These are phyloP conservation scores for Phytophthora pisi DNA, from an alignment of 352 stramenopile species.

Conservation along the genomic window DNA sequence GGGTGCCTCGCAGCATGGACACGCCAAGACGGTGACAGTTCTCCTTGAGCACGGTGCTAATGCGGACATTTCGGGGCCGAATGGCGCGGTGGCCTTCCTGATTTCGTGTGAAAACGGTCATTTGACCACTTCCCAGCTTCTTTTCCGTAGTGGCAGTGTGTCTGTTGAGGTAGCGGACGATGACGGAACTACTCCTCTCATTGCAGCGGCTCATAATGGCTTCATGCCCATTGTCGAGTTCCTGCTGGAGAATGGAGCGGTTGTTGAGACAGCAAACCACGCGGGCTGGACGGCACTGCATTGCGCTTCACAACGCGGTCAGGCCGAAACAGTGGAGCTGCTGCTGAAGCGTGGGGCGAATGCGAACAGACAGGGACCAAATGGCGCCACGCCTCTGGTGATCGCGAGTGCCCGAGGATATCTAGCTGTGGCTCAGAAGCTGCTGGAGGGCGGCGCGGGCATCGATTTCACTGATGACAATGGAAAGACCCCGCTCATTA, in stretches of 20 bases:
- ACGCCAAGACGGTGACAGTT: neutral
- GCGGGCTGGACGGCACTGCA: constrained; percentile 1
- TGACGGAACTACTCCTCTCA: constrained; percentile 7
- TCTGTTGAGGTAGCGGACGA: neutral
- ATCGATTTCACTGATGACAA: neutral
- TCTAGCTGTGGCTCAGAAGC: neutral
- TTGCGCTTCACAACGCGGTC: neutral
- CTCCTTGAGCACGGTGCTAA: neutral
- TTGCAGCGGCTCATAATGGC: neutral
- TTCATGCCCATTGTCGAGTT: neutral
- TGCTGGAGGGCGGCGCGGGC: neutral
- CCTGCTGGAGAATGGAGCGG: constrained; percentile 8
- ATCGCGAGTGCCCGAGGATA: neutral
- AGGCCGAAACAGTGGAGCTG: neutral
- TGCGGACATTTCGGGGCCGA: neutral
- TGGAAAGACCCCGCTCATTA: neutral
- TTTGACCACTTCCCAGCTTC: neutral
- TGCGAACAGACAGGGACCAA: neutral
- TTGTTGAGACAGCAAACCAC: constrained; percentile 1
- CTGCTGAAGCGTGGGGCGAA: neutral
- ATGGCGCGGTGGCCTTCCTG: neutral
- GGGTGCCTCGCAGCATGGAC: neutral
- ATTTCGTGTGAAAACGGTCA: neutral
- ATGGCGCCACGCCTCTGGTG: neutral
- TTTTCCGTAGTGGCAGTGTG: neutral